A percentile compares a stretch with the other conserved stretches of the same genome.
Conservation (phyloP, 257 asterid genomes). For the Cinchona pubescens region DNA sequence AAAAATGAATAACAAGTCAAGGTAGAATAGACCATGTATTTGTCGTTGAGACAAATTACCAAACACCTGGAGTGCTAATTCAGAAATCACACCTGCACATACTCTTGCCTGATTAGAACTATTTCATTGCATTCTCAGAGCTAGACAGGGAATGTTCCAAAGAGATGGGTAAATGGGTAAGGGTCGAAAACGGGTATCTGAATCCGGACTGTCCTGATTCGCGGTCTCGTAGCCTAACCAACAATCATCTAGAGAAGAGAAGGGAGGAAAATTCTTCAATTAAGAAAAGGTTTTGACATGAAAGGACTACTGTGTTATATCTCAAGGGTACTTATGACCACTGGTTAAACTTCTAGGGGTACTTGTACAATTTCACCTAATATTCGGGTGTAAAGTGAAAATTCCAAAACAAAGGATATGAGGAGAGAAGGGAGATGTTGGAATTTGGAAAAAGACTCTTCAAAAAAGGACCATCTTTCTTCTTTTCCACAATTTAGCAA, state of each 20-base stretch:
- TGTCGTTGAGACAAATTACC: constrained; percentile 45
- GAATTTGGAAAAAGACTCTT: constrained; percentile 21
- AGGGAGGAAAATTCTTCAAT: neutral
- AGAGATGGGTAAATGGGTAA: neutral
- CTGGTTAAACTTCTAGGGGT: neutral
- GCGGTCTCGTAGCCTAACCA: neutral
- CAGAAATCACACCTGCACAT: neutral
- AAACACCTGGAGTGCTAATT: constrained; percentile 38
- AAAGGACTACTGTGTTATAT: no score
- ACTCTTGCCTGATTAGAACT: neutral
- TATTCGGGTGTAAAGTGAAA: neutral
- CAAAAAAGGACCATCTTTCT: constrained; percentile 53
- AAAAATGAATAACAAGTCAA: neutral
- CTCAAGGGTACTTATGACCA: neutral
- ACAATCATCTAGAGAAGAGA: neutral
- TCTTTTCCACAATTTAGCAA: constrained; percentile 53
- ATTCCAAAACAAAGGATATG: neutral
- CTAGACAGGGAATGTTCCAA: neutral
- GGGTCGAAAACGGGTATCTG: neutral
- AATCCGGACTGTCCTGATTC: neutral
- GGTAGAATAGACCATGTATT: neutral
- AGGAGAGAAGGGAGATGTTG: neutral
- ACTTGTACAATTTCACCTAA: neutral
- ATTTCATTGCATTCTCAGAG: neutral
- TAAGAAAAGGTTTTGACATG: no score